Evolutionary conservation across 75 land plant species (phyloP).

Genomic region (Larix kaempferi): DNA sequence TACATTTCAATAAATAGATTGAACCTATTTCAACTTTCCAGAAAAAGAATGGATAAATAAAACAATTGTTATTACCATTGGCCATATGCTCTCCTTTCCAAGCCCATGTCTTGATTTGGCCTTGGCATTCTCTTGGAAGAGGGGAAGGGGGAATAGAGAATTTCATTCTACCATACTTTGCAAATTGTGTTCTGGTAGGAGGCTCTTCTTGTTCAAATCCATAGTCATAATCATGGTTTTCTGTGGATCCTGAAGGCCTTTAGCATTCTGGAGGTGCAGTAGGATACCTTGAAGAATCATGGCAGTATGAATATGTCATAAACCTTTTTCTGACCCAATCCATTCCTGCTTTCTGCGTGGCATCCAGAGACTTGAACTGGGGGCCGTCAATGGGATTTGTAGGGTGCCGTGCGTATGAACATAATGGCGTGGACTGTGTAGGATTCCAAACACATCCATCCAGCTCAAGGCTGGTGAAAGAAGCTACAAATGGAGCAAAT

Average conservation of each 20-base stretch:
- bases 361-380: conserved; percentile 27
- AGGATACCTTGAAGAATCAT: conserved; percentile 37
- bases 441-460: conserved; percentile 33
- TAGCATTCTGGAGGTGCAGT: conserved; percentile 53
- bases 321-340: conserved; percentile 34
- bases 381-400: conserved; percentile 34
- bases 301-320: conserved; percentile 60
- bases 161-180: conserved; percentile 7
- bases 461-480: conserved; percentile 39
- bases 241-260: not conserved
- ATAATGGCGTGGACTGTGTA: not conserved
- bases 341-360: conserved; percentile 21
- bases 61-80: not conserved
- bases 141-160: conserved; percentile 5
- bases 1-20: too few relatives aligned
- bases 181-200: conserved; percentile 2
- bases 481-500: conserved; percentile 54
- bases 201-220: conserved; percentile 6
- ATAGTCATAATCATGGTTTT: not conserved
- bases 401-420: conserved; percentile 10
- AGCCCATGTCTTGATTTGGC: not conserved
- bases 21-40: too few relatives aligned
- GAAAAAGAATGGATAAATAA: too few relatives aligned
- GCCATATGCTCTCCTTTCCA: conserved; percentile 4
- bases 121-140: conserved; percentile 5